Evolutionary conservation across 2,329 filamentous ascomycete genomes (phyloP), one percentile per base, ranked within the genome.

Genomic region (Orbilia oligospora): DNA sequence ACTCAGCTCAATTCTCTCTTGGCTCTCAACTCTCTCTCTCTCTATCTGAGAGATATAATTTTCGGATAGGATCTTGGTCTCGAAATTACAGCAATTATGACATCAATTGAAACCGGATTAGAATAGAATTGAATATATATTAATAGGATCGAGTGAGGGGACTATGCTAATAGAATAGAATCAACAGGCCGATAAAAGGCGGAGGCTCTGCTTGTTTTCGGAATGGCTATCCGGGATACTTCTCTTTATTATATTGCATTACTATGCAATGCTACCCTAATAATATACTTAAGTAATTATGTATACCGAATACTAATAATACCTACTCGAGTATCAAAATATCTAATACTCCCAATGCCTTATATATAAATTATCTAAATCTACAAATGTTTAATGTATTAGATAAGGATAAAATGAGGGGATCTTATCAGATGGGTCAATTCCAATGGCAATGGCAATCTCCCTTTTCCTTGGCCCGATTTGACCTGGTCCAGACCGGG

Each of bases 381-480:
- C 33, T 36, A 9, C 33, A 36, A 36, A 30, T 30, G 27, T 30
- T 30, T 30, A 30, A 6, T 46, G 20, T 20, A 46, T 6, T 20
- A 20, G 44, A 46, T 46, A 46, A 46, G 44, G n/a, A 46, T 46
- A 46, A 18, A n/a, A 6, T 5, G 44, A 9, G 6, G 18, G 27
- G 22, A 27, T 14, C 48, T 27, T 51, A 27, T 51, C 48, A 51
- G 48, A 51, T 51, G n/a, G n/a, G 18, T n/a, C 44, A 46, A 46
- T 18, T 9, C 18, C 41, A n/a, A n/a, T n/a, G n/a, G 27, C 27
- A 30, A 30, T 30, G 3, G 27, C 27, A 30, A 30, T 30, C 27
- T 30, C 27, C 27, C 44, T n/a, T 46, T 46, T 46, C 44, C 44
- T 46, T 46, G 44, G 44, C 44, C 44, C 3, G 41, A 12, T 9